phyloP scores from a whole-genome alignment of 2,329 filamentous ascomycete species.

The Clathrospora elynae region DNA sequence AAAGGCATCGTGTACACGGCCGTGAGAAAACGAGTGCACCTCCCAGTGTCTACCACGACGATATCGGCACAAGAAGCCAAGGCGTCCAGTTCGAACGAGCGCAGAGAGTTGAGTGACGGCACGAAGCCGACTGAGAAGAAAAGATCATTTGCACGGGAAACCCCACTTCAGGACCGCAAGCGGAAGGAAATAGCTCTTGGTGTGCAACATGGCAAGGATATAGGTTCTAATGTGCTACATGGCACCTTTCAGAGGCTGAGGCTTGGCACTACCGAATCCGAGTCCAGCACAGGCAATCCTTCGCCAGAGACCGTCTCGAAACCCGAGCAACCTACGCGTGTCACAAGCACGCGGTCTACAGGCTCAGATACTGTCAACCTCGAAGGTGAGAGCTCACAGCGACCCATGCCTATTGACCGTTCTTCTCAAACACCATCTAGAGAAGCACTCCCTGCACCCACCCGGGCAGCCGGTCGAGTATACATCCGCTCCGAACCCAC shows the following conservation, averaged over 20 bases:
- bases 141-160: no score
- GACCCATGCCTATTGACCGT: background rate
- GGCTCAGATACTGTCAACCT: background rate
- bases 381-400: conserved; percentile 2
- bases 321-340: background rate
- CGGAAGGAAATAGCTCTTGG: no score
- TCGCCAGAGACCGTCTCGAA: background rate
- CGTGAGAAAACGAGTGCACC: no score
- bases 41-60: no score
- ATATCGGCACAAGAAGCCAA: background rate
- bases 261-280: no score
- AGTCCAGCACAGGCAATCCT: no score
- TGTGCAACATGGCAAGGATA: no score
- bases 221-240: no score
- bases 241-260: no score
- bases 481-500: conserved; percentile 1
- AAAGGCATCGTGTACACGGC: conserved; percentile 46
- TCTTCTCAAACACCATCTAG: conserved; percentile 6
- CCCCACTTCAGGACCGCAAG: no score
- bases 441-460: background rate
- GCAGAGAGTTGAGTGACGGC: no score
- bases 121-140: no score
- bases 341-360: background rate
- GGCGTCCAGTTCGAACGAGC: background rate
- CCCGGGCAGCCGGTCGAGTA: background rate